Evolutionary conservation across 441 rosid species (phyloP).

Genomic region (Syzygium syzygioides): DNA sequence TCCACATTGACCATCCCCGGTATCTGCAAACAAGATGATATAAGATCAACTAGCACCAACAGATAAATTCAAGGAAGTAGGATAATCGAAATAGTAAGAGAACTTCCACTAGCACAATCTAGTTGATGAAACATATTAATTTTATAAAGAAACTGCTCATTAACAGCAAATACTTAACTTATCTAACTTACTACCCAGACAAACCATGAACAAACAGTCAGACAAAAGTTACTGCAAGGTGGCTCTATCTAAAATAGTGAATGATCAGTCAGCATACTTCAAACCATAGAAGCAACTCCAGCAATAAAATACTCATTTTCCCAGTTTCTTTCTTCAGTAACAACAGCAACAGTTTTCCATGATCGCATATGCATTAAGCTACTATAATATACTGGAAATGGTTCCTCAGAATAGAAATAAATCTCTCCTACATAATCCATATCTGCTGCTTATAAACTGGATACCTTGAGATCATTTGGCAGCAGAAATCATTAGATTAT

Average conservation of each 20-base stretch:
- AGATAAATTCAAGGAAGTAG: background rate
- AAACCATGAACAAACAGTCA: background rate
- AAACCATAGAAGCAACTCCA: background rate
- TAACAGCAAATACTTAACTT: background rate
- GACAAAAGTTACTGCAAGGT: background rate
- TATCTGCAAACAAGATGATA: constrained; percentile 41
- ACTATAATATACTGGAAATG: background rate
- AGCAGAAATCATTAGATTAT: background rate
- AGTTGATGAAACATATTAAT: background rate
- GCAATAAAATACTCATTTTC: background rate
- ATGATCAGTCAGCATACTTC: background rate
- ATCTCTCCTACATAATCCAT: background rate
- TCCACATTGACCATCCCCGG: constrained; percentile 98
- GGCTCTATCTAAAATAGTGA: background rate
- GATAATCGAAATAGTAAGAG: background rate
- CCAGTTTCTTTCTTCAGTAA: background rate
- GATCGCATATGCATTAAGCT: background rate
- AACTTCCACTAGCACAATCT: background rate
- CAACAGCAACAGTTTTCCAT: background rate
- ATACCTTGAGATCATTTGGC: background rate
- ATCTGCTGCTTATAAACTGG: background rate
- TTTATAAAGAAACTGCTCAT: background rate
- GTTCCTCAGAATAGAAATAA: background rate
- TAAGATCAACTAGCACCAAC: background rate
- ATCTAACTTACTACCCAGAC: background rate